These are phyloP conservation scores for Lentinula boryana DNA, from an alignment of 768 basidiomycete species.

Conservation along the genomic window DNA sequence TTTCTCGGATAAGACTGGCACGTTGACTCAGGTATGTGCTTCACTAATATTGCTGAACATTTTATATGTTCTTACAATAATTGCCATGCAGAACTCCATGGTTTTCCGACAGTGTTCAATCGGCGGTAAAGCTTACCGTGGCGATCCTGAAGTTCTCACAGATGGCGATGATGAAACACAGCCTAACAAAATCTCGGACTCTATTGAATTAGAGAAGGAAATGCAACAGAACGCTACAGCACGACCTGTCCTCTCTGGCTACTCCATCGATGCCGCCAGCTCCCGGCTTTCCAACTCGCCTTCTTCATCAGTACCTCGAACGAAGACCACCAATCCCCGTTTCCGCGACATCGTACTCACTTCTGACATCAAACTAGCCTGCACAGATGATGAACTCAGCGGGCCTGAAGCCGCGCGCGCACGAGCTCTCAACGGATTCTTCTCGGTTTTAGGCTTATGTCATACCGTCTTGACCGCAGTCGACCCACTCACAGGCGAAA, in stretches of 20 bases:
- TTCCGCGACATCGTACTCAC: conserved; percentile 59
- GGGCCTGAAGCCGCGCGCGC: conserved; percentile 53
- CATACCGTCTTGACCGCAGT: conserved; percentile 86
- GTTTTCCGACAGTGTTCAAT: conserved; percentile 92
- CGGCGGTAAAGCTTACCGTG: conserved; percentile 76
- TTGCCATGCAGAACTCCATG: conserved; percentile 68
- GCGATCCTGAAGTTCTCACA: conserved; percentile 36
- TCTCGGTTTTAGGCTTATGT: conserved; percentile 88
- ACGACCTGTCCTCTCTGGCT: background rate
- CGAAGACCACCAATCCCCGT: conserved; percentile 19
- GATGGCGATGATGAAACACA: background rate
- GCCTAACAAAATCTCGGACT: background rate
- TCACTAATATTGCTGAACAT: background rate
- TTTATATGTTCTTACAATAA: background rate
- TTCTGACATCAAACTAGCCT: conserved; percentile 55
- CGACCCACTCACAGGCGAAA: conserved; percentile 61
- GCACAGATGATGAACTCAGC: conserved; percentile 33
- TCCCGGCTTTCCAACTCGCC: background rate
- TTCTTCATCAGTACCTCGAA: background rate
- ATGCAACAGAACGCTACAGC: background rate
- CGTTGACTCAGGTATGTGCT: conserved; percentile 68
- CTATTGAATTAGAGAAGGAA: background rate
- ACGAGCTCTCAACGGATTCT: conserved; percentile 81
- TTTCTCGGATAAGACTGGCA: conserved; percentile 98
- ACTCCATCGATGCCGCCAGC: background rate